phyloP scores from a whole-genome alignment of 768 basidiomycete species.

The Russula brevipes region DNA sequence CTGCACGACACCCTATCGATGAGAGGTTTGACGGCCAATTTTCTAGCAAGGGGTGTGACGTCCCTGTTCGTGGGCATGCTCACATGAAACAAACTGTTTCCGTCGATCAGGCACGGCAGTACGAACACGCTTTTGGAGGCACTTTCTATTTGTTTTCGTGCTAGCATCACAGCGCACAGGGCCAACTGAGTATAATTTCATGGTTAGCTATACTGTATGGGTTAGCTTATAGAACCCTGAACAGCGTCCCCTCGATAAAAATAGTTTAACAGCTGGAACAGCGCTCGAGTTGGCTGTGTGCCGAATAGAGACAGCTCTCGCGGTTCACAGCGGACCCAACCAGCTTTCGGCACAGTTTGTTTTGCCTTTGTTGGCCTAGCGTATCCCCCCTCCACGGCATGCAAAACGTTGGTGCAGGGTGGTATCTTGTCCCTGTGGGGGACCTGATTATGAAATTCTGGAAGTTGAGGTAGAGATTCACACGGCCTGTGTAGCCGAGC shows the following conservation, averaged over 20 bases:
- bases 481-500: background rate
- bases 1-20: no score
- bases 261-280: no score
- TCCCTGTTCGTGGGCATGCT: background rate
- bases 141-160: background rate
- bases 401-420: background rate
- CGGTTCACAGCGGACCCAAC: background rate
- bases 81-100: background rate
- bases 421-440: background rate
- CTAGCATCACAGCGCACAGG: no score
- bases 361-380: slow-evolving; percentile 9
- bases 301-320: background rate
- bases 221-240: no score
- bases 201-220: no score
- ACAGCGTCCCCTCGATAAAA: no score
- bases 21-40: background rate
- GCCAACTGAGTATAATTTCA: no score
- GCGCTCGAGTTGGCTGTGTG: background rate
- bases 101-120: background rate
- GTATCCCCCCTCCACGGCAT: background rate
- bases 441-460: slow-evolving; percentile 14
- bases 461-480: background rate
- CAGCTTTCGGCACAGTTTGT: background rate
- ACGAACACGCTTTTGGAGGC: background rate
- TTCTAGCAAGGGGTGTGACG: background rate